These are phyloP conservation scores for Melastoma candidum DNA, from an alignment of 441 rosid genomes.

Conservation along the genomic window DNA sequence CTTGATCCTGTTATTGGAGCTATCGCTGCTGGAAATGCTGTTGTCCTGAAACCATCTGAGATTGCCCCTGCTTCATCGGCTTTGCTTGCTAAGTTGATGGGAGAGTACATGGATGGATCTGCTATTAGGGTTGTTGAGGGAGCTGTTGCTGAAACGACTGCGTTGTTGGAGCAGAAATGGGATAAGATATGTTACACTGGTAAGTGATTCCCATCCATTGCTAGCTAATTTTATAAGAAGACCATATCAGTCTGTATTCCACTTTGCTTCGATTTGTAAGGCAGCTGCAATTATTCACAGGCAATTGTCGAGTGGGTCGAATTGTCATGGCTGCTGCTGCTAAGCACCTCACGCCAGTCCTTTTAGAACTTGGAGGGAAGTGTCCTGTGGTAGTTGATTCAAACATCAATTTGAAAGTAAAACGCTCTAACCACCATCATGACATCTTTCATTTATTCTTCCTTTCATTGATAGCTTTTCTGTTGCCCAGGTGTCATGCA, in stretches of 20 bases:
- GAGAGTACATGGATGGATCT: constrained; percentile 48
- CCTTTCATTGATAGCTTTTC: constrained; percentile 4
- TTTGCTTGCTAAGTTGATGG: constrained; percentile 41
- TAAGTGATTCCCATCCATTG: constrained; percentile 6
- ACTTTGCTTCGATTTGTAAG: no score
- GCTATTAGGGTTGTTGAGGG: constrained; percentile 60
- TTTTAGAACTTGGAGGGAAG: constrained; percentile 79
- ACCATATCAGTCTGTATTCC: no score
- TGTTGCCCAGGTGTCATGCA: constrained; percentile 39
- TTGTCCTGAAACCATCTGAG: constrained; percentile 74
- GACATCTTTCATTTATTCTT: background rate
- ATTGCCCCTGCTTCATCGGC: constrained; percentile 53
- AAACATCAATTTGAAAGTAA: constrained; percentile 43
- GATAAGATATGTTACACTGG: constrained; percentile 79
- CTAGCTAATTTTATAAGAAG: no score
- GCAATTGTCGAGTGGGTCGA: constrained; percentile 54
- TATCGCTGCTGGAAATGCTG: constrained; percentile 66
- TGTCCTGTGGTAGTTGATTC: constrained; percentile 58
- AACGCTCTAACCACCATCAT: background rate
- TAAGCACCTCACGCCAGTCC: constrained; percentile 71
- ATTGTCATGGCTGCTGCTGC: constrained; percentile 80
- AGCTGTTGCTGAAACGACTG: constrained; percentile 49
- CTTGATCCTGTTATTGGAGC: constrained; percentile 76
- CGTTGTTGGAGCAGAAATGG: constrained; percentile 73
- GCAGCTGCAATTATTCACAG: constrained; percentile 25